A percentile compares a stretch with the other conserved stretches of the same genome.
Evolutionary conservation across 371 early-diverging fungal genomes (phyloP).

Genomic region (Syncephalastrum sp.): DNA sequence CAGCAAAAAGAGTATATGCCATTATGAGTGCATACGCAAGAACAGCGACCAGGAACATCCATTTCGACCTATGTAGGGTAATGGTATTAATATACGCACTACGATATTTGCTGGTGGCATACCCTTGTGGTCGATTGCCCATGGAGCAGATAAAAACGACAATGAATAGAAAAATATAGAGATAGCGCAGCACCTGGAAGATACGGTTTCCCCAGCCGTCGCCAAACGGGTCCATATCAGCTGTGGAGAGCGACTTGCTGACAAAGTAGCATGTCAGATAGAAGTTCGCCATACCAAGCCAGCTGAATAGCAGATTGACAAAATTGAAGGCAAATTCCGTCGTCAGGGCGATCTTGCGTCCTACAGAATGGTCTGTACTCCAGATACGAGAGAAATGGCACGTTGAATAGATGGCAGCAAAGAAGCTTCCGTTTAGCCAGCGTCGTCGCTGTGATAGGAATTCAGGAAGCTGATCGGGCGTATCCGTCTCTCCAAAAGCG

Average conservation of each 20-base stretch:
- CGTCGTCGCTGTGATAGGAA: constrained; percentile 87
- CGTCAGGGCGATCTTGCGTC: constrained; percentile 62
- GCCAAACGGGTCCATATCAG: constrained; percentile 56
- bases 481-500: constrained; percentile 85
- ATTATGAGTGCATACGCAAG: constrained; percentile 54
- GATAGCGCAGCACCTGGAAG: constrained; percentile 50
- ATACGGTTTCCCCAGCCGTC: constrained; percentile 42
- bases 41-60: constrained; percentile 54
- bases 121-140: constrained; percentile 88
- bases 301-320: constrained; percentile 70
- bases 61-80: constrained; percentile 37
- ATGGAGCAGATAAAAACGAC: constrained; percentile 72
- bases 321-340: constrained; percentile 75
- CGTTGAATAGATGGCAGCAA: constrained; percentile 62
- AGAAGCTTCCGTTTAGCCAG: constrained; percentile 89
- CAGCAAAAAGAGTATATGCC: constrained; percentile 57
- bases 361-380: constrained; percentile 60
- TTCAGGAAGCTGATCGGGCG: constrained; percentile 76
- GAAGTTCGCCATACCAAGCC: constrained; percentile 80
- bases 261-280: constrained; percentile 79
- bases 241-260: constrained; percentile 42
- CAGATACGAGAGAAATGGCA: constrained; percentile 57
- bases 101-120: constrained; percentile 29
- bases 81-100: constrained; percentile 13
- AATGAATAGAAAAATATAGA: constrained; percentile 68